A percentile compares a stretch with the other conserved stretches of the same genome.
phyloP scores from a whole-genome alignment of 345 rosid genomes.

The Rhodomyrtus tomentosa region DNA sequence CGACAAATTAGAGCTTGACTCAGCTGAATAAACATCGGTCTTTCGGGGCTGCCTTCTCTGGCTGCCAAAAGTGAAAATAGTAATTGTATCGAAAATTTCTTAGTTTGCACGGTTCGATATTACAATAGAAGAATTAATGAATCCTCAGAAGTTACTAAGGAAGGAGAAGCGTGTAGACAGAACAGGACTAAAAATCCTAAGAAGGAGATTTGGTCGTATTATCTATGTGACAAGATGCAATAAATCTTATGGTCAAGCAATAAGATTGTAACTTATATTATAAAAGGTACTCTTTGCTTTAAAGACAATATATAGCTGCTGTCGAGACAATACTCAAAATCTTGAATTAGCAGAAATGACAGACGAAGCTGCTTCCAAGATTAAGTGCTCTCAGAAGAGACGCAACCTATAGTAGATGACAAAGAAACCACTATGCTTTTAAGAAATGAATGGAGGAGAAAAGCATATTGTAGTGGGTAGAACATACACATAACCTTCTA shows the following conservation, averaged over 20 bases:
- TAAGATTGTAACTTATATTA: neutral
- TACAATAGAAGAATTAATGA: neutral
- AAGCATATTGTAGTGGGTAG: no score
- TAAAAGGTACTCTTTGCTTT: neutral
- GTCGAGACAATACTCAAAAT: neutral
- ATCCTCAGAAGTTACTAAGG: neutral
- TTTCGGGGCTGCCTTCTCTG: slow-evolving; percentile 4
- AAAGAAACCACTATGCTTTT: neutral
- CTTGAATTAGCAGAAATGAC: neutral
- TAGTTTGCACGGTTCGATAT: neutral
- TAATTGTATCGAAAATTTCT: neutral
- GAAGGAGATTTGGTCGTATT: neutral
- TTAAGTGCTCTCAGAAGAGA: neutral
- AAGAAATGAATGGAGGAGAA: neutral
- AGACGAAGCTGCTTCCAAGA: neutral
- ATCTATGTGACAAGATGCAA: neutral
- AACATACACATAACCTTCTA: no score
- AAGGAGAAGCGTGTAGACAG: neutral
- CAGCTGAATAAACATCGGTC: slow-evolving; percentile 1
- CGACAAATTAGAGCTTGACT: slow-evolving; percentile 15
- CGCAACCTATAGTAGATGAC: neutral
- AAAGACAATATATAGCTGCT: neutral
- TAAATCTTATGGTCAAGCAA: neutral
- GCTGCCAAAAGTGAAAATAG: neutral
- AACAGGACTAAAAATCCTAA: neutral